phyloP scores from a whole-genome alignment of 2,329 filamentous ascomycete genomes.

The Balansia obtecta region DNA sequence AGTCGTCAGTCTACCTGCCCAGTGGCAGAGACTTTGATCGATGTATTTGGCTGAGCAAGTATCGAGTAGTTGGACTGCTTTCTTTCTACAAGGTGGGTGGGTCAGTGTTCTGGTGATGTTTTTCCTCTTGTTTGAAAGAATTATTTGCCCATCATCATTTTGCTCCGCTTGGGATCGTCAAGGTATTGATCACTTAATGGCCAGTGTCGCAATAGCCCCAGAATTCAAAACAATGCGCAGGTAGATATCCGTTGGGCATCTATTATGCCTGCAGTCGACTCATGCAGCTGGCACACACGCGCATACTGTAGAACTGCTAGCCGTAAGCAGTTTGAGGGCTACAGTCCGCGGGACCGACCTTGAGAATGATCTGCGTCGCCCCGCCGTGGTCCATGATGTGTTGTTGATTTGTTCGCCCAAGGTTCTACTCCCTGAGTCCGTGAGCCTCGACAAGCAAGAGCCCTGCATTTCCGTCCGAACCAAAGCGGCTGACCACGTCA shows the following conservation, averaged over 20 bases:
- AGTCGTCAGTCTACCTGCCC: too few species aligned
- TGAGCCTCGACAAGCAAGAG: neutral
- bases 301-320: neutral
- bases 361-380: neutral
- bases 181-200: neutral
- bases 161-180: neutral
- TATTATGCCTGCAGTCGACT: neutral
- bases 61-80: neutral
- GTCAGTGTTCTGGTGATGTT: too few species aligned
- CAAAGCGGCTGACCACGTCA: slow-evolving; percentile 8
- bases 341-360: neutral
- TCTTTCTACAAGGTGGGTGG: too few species aligned
- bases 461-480: neutral
- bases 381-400: neutral
- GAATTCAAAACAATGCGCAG: neutral
- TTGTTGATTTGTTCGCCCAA: neutral
- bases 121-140: too few species aligned
- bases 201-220: neutral
- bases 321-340: slow-evolving; percentile 2
- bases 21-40: too few species aligned
- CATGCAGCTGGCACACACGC: neutral
- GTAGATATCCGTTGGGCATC: slow-evolving; percentile 2
- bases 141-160: neutral
- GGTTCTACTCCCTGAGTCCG: too few species aligned
- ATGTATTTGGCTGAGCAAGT: neutral